A percentile compares a stretch with the other conserved stretches of the same genome.
Evolutionary conservation across 768 basidiomycete genomes (phyloP).

Genomic region (Suillus sp.): DNA sequence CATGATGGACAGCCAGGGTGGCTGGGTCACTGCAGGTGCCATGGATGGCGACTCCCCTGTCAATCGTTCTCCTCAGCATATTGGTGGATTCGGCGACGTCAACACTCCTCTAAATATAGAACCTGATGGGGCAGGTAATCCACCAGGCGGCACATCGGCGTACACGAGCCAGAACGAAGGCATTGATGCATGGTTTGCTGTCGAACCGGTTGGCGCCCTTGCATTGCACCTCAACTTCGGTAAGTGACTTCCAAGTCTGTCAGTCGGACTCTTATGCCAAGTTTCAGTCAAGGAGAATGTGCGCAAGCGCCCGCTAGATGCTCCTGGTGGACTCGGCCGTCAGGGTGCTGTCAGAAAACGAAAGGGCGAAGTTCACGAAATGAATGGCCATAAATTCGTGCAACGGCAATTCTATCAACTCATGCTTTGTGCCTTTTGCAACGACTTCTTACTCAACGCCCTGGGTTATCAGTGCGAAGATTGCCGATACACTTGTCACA

Average conservation of each 20-base stretch:
- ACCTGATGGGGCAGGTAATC: slow-evolving; percentile 32
- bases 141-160: slow-evolving; percentile 32
- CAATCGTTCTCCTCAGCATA: slow-evolving; percentile 50
- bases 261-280: slow-evolving; percentile 8
- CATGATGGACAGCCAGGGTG: slow-evolving; percentile 81
- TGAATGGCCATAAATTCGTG: slow-evolving; percentile 99
- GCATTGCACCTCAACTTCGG: slow-evolving; percentile 88
- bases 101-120: slow-evolving; percentile 43
- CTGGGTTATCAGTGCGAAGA: slow-evolving; percentile 99
- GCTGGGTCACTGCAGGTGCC: slow-evolving; percentile 95
- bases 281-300: slow-evolving; percentile 93
- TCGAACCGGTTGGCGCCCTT: slow-evolving; percentile 96
- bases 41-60: slow-evolving; percentile 66
- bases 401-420: slow-evolving; percentile 98
- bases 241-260: slow-evolving; percentile 42
- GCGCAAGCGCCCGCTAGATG: slow-evolving; percentile 93
- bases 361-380: slow-evolving; percentile 97
- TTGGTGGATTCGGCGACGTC: slow-evolving; percentile 49
- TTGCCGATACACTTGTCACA: slow-evolving; percentile 98
- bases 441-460: slow-evolving; percentile 96
- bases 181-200: slow-evolving; percentile 95
- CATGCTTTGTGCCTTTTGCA: slow-evolving; percentile 97
- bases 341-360: slow-evolving; percentile 98
- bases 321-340: slow-evolving; percentile 88
- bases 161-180: slow-evolving; percentile 58